A percentile compares a stretch with the other conserved stretches of the same genome.
These are phyloP conservation scores for Staphylotrichum tortipilum DNA, from an alignment of 495 filamentous ascomycete genomes.

Conservation along the genomic window DNA sequence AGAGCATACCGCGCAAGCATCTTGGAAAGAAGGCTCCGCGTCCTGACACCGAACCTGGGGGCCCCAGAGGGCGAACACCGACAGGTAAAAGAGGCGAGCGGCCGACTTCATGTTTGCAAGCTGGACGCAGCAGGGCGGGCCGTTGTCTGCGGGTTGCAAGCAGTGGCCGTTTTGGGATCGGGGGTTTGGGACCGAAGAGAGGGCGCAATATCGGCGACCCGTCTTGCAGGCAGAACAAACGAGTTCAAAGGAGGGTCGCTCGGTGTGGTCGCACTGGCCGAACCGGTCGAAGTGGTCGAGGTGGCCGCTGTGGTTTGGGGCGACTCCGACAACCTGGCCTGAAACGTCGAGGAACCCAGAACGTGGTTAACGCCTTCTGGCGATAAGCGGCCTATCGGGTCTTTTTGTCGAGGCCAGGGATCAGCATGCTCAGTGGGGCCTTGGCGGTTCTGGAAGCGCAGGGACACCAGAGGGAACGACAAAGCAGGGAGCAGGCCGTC, in stretches of 20 bases:
- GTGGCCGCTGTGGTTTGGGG: background rate
- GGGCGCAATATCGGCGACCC: too few species aligned
- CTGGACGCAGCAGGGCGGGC: background rate
- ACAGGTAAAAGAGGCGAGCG: slow-evolving; percentile 63
- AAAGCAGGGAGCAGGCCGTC: background rate
- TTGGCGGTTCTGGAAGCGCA: slow-evolving; percentile 13
- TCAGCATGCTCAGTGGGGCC: background rate
- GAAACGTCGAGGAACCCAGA: slow-evolving; percentile 10
- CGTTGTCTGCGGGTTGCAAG: background rate
- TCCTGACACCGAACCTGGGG: slow-evolving; percentile 38
- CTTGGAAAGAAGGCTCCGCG: slow-evolving; percentile 19
- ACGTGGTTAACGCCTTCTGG: background rate
- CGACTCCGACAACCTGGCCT: slow-evolving; percentile 11
- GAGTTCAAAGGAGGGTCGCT: too few species aligned
- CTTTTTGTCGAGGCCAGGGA: background rate
- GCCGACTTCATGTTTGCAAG: slow-evolving; percentile 55
- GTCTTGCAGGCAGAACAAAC: too few species aligned
- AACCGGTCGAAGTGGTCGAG: too few species aligned
- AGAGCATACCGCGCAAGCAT: slow-evolving; percentile 42
- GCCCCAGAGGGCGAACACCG: slow-evolving; percentile 63
- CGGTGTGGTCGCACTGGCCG: too few species aligned
- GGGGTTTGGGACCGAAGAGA: too few species aligned
- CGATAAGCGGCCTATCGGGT: slow-evolving; percentile 3
- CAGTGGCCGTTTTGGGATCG: background rate
- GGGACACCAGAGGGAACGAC: background rate